Conservation (phyloP, 805 yeast species). For the Wickerhamiella qilinensis region DNA sequence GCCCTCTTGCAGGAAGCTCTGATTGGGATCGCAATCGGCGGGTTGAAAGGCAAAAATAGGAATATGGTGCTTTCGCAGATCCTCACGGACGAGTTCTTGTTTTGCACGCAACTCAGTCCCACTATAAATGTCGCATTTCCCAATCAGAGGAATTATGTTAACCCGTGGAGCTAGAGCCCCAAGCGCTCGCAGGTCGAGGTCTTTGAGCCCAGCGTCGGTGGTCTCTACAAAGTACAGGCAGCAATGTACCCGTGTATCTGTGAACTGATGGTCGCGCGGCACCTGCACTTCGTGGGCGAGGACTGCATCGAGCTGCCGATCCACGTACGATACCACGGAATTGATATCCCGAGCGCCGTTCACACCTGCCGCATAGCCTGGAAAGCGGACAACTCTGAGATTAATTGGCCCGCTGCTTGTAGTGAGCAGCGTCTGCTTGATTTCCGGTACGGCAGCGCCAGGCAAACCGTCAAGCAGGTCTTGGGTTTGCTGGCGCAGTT, state of each 20-base stretch:
- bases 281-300: slow-evolving; percentile 79
- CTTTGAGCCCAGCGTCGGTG: slow-evolving; percentile 35
- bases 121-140: slow-evolving; percentile 68
- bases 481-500: background rate
- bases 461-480: slow-evolving; percentile 19
- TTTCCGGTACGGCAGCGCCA: too few species aligned
- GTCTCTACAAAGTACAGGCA: slow-evolving; percentile 61
- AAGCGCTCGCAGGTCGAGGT: slow-evolving; percentile 61
- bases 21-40: too few species aligned
- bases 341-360: slow-evolving; percentile 35
- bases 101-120: slow-evolving; percentile 67
- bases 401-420: slow-evolving; percentile 33
- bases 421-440: too few species aligned
- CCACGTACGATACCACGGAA: slow-evolving; percentile 41
- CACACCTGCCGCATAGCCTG: slow-evolving; percentile 64
- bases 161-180: slow-evolving; percentile 51
- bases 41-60: slow-evolving; percentile 62
- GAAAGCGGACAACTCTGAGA: slow-evolving; percentile 49
- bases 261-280: slow-evolving; percentile 63
- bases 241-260: slow-evolving; percentile 68
- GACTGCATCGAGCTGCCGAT: slow-evolving; percentile 48
- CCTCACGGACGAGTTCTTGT: slow-evolving; percentile 50
- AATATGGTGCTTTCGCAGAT: slow-evolving; percentile 40
- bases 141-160: slow-evolving; percentile 69
- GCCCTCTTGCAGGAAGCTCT: too few species aligned